Evolutionary conservation across 495 filamentous ascomycete genomes (phyloP).

Genomic region (Talaromyces trachyspermus): DNA sequence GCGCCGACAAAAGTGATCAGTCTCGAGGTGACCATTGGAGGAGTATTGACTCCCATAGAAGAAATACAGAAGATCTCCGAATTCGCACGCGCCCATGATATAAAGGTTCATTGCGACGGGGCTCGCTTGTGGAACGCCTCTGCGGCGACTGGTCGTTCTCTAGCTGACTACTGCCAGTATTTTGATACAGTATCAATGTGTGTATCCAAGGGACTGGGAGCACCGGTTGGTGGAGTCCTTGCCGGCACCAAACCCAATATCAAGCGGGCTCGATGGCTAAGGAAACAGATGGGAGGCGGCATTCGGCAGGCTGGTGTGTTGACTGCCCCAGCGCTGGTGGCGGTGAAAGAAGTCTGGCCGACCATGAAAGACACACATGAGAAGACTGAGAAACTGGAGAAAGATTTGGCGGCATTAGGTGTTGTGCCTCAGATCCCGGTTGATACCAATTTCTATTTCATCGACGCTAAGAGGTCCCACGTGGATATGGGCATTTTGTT

Average conservation of each 20-base stretch:
- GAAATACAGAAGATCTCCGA: slow-evolving; percentile 24
- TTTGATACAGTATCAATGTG: slow-evolving; percentile 24
- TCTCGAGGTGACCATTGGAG: slow-evolving; percentile 27
- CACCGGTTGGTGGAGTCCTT: slow-evolving; percentile 19
- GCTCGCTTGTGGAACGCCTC: slow-evolving; percentile 27
- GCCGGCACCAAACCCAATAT: slow-evolving; percentile 12
- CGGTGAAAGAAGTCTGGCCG: slow-evolving; percentile 54
- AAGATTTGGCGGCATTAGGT: slow-evolving; percentile 45
- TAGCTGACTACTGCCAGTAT: slow-evolving; percentile 15
- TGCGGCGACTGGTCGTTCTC: slow-evolving; percentile 14
- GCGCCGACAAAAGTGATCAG: slow-evolving; percentile 26
- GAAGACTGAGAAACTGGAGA: slow-evolving; percentile 47
- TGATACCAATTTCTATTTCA: slow-evolving; percentile 75
- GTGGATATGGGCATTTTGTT: slow-evolving; percentile 17
- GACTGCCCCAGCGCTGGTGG: slow-evolving; percentile 18
- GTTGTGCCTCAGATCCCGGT: slow-evolving; percentile 54
- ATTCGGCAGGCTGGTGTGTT: slow-evolving; percentile 23
- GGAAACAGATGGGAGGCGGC: slow-evolving; percentile 20
- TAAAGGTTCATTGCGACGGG: slow-evolving; percentile 29
- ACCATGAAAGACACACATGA: slow-evolving; percentile 46
- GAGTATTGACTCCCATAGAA: slow-evolving; percentile 23
- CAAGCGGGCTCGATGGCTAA: slow-evolving; percentile 16
- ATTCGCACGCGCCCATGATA: slow-evolving; percentile 20
- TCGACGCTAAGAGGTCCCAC: slow-evolving; percentile 46
- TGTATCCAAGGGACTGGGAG: slow-evolving; percentile 22